phyloP scores from a whole-genome alignment of 441 rosid species.

The Adansonia grandidieri region DNA sequence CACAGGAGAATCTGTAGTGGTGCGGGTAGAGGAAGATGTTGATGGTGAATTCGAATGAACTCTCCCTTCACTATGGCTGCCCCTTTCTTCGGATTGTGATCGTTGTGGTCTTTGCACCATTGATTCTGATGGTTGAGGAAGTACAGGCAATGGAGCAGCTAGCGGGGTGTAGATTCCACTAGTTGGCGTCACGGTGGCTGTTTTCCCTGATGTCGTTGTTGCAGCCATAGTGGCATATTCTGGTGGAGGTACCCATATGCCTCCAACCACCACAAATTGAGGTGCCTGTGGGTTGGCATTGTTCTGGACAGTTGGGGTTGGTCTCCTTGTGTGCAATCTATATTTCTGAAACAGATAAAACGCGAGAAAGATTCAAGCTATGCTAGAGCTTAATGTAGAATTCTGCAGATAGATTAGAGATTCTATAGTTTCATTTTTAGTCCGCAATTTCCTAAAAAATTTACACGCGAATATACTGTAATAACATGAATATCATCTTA shows the following conservation, averaged over 20 bases:
- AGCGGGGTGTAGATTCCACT: conserved; percentile 57
- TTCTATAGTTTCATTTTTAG: too few species aligned
- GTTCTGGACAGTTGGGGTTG: conserved; percentile 51
- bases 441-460: not conserved
- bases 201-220: conserved; percentile 40
- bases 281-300: conserved; percentile 57
- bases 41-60: conserved; percentile 57
- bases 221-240: conserved; percentile 54
- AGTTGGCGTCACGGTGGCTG: conserved; percentile 30
- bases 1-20: conserved; percentile 58
- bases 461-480: not conserved
- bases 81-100: conserved; percentile 48
- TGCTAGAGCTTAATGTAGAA: not conserved
- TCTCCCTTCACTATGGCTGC: conserved; percentile 47
- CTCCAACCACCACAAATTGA: conserved; percentile 85
- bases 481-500: not conserved
- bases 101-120: conserved; percentile 22
- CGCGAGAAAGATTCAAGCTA: not conserved
- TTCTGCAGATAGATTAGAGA: not conserved
- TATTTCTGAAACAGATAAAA: conserved; percentile 63
- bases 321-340: conserved; percentile 86
- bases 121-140: conserved; percentile 23
- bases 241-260: conserved; percentile 80
- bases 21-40: conserved; percentile 71
- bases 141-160: conserved; percentile 38